A percentile compares a stretch with the other conserved stretches of the same genome.
Conservation (phyloP, 306 rosid genomes). For the Fragaria ananassa region DNA sequence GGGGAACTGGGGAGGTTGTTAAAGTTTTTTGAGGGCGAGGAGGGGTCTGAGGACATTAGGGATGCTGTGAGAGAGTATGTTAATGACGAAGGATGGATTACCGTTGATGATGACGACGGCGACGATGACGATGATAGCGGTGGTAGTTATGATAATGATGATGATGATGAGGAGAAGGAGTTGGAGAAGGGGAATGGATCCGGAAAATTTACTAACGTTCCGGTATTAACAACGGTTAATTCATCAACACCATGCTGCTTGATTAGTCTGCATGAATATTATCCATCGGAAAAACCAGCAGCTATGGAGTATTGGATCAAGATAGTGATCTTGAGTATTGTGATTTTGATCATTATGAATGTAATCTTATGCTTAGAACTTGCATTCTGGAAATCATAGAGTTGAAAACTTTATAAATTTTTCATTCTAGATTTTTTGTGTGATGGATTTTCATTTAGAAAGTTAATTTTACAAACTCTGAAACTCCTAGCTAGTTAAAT, state of each 20-base stretch:
- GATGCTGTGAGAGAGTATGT: slow-evolving; percentile 52
- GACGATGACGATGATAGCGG: no score
- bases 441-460: no score
- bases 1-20: slow-evolving; percentile 54
- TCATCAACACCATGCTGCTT: background rate
- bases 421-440: no score
- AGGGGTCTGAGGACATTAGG: slow-evolving; percentile 51
- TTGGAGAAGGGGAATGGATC: background rate
- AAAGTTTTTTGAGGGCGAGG: slow-evolving; percentile 37
- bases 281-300: background rate
- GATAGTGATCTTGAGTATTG: background rate
- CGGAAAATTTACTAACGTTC: background rate
- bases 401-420: background rate
- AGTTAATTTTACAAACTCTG: no score
- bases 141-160: background rate
- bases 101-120: background rate
- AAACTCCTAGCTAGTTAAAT: no score
- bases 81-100: background rate
- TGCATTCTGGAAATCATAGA: background rate
- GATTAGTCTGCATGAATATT: background rate
- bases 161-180: no score
- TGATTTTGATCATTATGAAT: background rate
- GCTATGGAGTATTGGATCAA: background rate
- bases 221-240: background rate
- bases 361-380: slow-evolving; percentile 1